Evolutionary conservation across 257 asterid genomes (phyloP), one percentile per base, ranked within the genome.

Genomic region (Gardenia jasminoides): DNA sequence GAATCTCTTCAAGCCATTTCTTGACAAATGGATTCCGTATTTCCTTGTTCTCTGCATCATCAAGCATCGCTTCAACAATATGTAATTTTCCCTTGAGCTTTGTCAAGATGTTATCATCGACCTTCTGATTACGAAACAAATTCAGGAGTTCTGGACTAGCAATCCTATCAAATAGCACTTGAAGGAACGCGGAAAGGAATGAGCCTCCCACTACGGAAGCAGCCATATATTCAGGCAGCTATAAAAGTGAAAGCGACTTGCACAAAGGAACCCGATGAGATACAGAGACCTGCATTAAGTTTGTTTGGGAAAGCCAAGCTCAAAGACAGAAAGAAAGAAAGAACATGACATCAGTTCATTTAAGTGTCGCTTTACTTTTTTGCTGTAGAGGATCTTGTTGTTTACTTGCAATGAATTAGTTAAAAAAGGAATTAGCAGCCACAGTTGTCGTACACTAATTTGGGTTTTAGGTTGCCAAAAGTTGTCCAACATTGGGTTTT

Each of bases 11-110:
- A 11, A 84, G 52, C 84, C 87, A 80, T 3, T 68, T 16, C 1
- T 61, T 77, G 17, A 84, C 73, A n/a, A 6, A 24, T 28, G 0
- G 9, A 5, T 67, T 61, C 2, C 68, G 36, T 5, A 65, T 46
- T 61, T 83, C 76, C 78, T 79, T 80, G 22, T 73, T 52, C 62
- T 83, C 80, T 24, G 82, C 86, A 73, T 80, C 84, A 47, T 33
- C 58, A 47, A 84, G 81, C 77, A 84, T 84, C 8, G 13, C 26
- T 0, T 33, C 39, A 28, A 80, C 22, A 11, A 68, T 54, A 43
- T 6, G 26, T 50, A 84, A 52, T 24, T 61, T 80, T 2, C 8
- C n/a, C 17, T 3, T 15, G 56, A 79, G 41, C 31, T 59, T 67
- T 41, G 41, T 30, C 36, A 83, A 20, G 5, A 71, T 30, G 0